Conservation (phyloP, 768 basidiomycete genomes). For the Clitopilus passeckerianus region DNA sequence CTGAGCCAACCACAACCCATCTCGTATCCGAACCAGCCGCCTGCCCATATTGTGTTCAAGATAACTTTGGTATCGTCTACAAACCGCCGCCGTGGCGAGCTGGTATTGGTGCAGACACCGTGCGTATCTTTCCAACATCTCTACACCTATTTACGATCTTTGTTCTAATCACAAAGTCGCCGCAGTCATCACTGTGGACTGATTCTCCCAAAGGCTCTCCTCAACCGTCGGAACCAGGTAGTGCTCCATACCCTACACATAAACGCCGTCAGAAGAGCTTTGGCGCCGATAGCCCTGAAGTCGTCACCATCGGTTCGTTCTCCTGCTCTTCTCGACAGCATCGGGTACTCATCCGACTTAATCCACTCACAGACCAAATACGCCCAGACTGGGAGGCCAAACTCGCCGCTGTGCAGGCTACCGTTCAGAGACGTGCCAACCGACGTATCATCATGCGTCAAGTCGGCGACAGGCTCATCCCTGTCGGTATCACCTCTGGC, state of each 20-base stretch:
- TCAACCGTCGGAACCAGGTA: constrained; percentile 27
- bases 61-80: constrained; percentile 94
- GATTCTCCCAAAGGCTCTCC: constrained; percentile 48
- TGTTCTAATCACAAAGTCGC: constrained; percentile 4
- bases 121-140: constrained; percentile 29
- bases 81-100: constrained; percentile 75
- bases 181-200: constrained; percentile 33
- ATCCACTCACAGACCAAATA: constrained; percentile 69
- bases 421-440: constrained; percentile 94
- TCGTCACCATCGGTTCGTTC: constrained; percentile 80
- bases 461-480: constrained; percentile 95
- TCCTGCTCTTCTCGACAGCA: too few relatives aligned
- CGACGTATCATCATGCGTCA: constrained; percentile 97
- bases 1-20: constrained; percentile 91
- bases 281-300: constrained; percentile 79
- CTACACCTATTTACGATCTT: background rate
- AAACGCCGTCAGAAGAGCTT: constrained; percentile 87
- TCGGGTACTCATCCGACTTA: too few relatives aligned
- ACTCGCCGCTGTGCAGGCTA: constrained; percentile 87
- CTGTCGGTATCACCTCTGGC: constrained; percentile 92
- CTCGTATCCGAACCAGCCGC: constrained; percentile 95
- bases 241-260: constrained; percentile 38
- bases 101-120: constrained; percentile 72
- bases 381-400: constrained; percentile 99
- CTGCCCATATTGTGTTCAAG: constrained; percentile 97